Base-by-base conservation (phyloP, 2,329 filamentous ascomycete genomes). In the Aspergillus sp. region DNA sequence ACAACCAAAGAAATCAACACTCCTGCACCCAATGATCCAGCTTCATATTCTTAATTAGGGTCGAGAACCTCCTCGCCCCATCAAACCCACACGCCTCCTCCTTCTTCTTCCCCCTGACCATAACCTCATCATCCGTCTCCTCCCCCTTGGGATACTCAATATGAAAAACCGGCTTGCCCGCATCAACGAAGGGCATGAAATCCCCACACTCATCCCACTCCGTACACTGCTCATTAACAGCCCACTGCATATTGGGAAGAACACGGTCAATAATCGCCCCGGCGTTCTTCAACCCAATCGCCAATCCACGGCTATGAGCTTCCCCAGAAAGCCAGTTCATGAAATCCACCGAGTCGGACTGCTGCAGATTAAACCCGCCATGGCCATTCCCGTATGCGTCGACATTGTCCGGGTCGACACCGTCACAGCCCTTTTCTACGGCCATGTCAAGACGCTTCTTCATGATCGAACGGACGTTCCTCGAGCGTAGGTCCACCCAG, bases 171-270 rank as follows among this genome's bases (percentile, higher is more conserved):
- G 88, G 87, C 71, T 90, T 90, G 31, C 79, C 77, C 6, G 81
- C 81, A 7, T 79, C 65, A 56, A 87, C 80, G 66, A 90, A 90
- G 2, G 80, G 71, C 2, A 75, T 71, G 68, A 85, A 90, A 2
- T 73, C 79, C 39, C 75, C 73, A 67, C 87, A 90, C 69, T 90
- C 87, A 4, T 74, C 58, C 64, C 84, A 84, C 68, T 87, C 65
- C n/a, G 81, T 79, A 69, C 88, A 90, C 73, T 90, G 82, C 76
- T 90, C 88, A 71, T 90, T 89, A 64, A 91, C 87, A 6, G 80
- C 82, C 73, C 88, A 91, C 66, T 88, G 79, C 53, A 88, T 82
- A 5, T 81, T 71, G 31, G 76, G 70, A 4, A 83, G 71, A 2
- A 84, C 79, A 1, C 70, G 61, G 5, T 68, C 57, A 41, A 90